Percentiles rank a stretch among this genome's conserved stretches.
phyloP scores from a whole-genome alignment of 2,329 filamentous ascomycete genomes.

The Arthrobotrys pseudoclavata region DNA sequence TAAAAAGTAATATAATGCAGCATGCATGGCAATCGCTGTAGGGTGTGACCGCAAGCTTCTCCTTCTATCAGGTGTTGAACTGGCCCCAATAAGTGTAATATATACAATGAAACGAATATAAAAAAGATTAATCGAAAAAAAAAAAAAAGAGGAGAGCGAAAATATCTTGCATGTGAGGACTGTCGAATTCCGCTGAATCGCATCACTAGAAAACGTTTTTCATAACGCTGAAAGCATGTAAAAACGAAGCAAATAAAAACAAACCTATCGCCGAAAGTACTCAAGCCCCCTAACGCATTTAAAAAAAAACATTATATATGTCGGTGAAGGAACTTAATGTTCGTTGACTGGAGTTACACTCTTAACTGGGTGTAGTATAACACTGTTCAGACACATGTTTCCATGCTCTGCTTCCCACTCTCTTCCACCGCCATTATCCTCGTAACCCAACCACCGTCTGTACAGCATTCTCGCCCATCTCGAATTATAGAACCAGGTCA shows the following conservation, averaged over 20 bases:
- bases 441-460: conserved; percentile 79
- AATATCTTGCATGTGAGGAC: conserved; percentile 5
- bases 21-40: conserved; percentile 28
- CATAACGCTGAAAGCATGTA: conserved; percentile 42
- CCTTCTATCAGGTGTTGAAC: conserved; percentile 35
- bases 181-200: conserved; percentile 40
- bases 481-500: conserved; percentile 73
- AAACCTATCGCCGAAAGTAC: conserved; percentile 30
- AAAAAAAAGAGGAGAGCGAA: conserved; percentile 9
- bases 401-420: conserved; percentile 67
- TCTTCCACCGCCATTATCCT: conserved; percentile 73
- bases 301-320: background rate
- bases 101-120: conserved; percentile 45
- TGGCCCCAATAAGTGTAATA: conserved; percentile 40
- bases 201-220: conserved; percentile 46
- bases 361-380: conserved; percentile 92
- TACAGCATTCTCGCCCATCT: conserved; percentile 47
- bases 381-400: conserved; percentile 89
- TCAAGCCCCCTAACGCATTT: background rate
- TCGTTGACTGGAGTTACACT: conserved; percentile 64
- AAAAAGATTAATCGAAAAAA: conserved; percentile 17
- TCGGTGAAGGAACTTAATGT: conserved; percentile 19
- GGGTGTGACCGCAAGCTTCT: conserved; percentile 13
- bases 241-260: conserved; percentile 34
- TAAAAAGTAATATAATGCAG: conserved; percentile 20